A percentile compares a stretch with the other conserved stretches of the same genome.
phyloP scores from a whole-genome alignment of 2,329 filamentous ascomycete genomes.

The Arthrobotrys sphaeroides region DNA sequence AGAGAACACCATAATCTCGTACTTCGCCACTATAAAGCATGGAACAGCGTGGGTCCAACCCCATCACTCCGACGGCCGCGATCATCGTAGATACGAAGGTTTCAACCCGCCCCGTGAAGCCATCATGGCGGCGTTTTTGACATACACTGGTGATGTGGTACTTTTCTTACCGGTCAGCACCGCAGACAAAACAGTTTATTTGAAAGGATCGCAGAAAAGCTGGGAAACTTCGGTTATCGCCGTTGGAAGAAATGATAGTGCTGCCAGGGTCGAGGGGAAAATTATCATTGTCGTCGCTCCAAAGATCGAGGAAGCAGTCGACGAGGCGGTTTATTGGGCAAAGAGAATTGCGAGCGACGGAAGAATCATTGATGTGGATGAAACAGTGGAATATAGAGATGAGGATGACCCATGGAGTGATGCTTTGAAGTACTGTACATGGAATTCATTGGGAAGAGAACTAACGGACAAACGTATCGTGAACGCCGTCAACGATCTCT shows the following conservation, averaged over 20 bases:
- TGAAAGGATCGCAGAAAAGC: slow-evolving; percentile 32
- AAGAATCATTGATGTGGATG: not conserved
- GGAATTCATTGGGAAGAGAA: slow-evolving; percentile 88
- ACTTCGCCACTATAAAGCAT: slow-evolving; percentile 49
- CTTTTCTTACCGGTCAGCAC: slow-evolving; percentile 37
- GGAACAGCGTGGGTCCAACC: slow-evolving; percentile 47
- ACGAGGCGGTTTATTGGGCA: slow-evolving; percentile 43
- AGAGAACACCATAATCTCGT: slow-evolving; percentile 8
- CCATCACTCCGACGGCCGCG: slow-evolving; percentile 17
- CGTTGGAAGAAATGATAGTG: slow-evolving; percentile 42
- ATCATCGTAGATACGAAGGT: slow-evolving; percentile 21
- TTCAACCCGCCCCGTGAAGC: slow-evolving; percentile 31
- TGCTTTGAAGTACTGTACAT: slow-evolving; percentile 92
- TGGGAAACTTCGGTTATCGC: slow-evolving; percentile 16
- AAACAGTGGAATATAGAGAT: not conserved
- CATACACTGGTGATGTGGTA: slow-evolving; percentile 22
- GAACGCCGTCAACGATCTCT: slow-evolving; percentile 75
- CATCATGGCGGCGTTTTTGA: slow-evolving; percentile 38
- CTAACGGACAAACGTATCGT: slow-evolving; percentile 83
- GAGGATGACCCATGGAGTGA: slow-evolving; percentile 64
- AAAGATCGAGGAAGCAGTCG: slow-evolving; percentile 25
- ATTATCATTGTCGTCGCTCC: slow-evolving; percentile 32
- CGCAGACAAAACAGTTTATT: slow-evolving; percentile 28
- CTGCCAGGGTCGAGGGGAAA: slow-evolving; percentile 3
- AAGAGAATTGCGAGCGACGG: slow-evolving; percentile 16